These are phyloP conservation scores for Tuber indicum DNA, from an alignment of 495 filamentous ascomycete species.

Conservation along the genomic window DNA sequence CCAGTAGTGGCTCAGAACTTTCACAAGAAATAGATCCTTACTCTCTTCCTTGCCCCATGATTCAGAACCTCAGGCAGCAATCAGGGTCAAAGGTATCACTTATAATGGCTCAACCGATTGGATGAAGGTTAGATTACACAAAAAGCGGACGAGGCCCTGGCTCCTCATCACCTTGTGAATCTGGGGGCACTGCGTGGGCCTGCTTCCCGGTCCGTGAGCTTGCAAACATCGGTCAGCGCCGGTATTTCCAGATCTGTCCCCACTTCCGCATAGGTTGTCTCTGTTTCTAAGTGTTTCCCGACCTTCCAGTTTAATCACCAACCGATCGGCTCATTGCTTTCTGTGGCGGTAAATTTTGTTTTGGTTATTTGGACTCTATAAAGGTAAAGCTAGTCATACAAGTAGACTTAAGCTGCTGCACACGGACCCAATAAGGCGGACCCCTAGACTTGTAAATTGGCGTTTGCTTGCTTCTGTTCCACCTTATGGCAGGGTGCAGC, in stretches of 20 bases:
- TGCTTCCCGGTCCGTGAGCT: neutral
- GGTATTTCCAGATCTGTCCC: neutral
- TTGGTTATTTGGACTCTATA: too few species aligned
- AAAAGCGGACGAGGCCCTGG: neutral
- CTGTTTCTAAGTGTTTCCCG: too few species aligned
- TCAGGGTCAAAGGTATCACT: neutral
- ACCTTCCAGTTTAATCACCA: neutral
- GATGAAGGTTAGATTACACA: neutral
- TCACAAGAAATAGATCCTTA: neutral
- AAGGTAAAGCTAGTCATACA: too few species aligned
- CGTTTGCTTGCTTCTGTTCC: neutral
- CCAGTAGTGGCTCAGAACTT: neutral
- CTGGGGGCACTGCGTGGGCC: neutral
- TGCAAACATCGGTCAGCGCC: neutral
- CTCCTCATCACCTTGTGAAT: neutral
- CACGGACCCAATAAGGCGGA: neutral
- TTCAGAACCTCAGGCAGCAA: neutral
- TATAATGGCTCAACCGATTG: neutral
- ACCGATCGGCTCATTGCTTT: neutral
- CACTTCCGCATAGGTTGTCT: neutral
- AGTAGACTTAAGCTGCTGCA: neutral
- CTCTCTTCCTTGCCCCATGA: neutral
- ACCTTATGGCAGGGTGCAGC: neutral
- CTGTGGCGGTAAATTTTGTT: neutral
- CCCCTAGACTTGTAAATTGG: neutral